Evolutionary conservation across 768 basidiomycete species (phyloP).

Genomic region (Boletus reticulatus): DNA sequence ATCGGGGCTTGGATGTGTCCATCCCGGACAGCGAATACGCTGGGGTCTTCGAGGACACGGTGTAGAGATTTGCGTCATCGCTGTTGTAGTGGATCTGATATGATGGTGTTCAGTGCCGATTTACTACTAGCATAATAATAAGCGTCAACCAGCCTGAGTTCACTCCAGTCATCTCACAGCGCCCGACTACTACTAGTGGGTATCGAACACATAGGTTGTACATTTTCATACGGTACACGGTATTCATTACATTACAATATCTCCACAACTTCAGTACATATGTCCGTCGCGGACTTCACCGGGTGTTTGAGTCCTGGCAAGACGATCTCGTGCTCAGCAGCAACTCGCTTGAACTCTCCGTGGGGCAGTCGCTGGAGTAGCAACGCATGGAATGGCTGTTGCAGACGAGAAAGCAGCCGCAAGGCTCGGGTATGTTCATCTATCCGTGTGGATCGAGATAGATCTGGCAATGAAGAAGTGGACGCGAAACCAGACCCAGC

Average conservation of each 20-base stretch:
- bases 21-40: slow-evolving; percentile 51
- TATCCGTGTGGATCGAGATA: neutral
- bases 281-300: neutral
- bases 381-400: neutral
- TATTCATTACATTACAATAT: no score
- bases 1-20: slow-evolving; percentile 41
- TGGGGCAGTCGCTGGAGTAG: neutral
- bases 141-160: no score
- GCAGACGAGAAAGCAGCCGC: neutral
- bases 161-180: no score
- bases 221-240: no score
- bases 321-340: neutral
- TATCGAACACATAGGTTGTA: no score
- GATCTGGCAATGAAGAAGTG: neutral
- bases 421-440: neutral
- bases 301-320: neutral
- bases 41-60: slow-evolving; percentile 50
- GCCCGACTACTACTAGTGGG: no score
- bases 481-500: fast-evolving
- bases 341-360: neutral
- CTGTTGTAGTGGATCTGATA: slow-evolving; percentile 63
- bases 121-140: no score
- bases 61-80: slow-evolving; percentile 55
- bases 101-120: neutral
- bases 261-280: neutral